Percentiles rank a stretch among this genome's conserved stretches.
Conservation (phyloP, 371 early-diverging fungal species). For the Amoeboaphelidium protococcarum region DNA sequence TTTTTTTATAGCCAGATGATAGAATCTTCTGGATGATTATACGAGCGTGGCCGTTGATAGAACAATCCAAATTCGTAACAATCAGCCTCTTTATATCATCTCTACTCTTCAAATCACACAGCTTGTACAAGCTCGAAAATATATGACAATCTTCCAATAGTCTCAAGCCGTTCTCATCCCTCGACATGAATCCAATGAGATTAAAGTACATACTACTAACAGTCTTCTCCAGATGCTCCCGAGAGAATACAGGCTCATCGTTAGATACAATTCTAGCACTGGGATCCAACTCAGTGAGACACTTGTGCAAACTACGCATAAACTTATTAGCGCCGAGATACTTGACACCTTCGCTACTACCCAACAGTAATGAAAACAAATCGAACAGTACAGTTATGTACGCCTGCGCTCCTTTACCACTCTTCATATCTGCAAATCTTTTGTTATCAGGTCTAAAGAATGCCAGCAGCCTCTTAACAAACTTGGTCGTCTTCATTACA, state of each 20-base stretch:
- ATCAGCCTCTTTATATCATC: slow-evolving; percentile 53
- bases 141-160: slow-evolving; percentile 46
- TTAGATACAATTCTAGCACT: no score
- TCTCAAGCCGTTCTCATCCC: background rate
- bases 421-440: slow-evolving; percentile 37
- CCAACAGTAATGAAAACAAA: slow-evolving; percentile 26
- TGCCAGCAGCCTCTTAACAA: slow-evolving; percentile 37
- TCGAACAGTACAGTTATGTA: slow-evolving; percentile 33
- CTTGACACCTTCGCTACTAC: slow-evolving; percentile 32
- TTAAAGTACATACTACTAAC: slow-evolving; percentile 51
- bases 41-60: slow-evolving; percentile 50
- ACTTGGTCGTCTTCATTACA: slow-evolving; percentile 36
- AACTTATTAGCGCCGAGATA: slow-evolving; percentile 36
- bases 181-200: slow-evolving; percentile 20
- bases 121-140: slow-evolving; percentile 43
- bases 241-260: slow-evolving; percentile 39
- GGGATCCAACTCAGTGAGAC: slow-evolving; percentile 43
- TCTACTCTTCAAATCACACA: slow-evolving; percentile 48
- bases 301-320: slow-evolving; percentile 31
- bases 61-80: slow-evolving; percentile 41
- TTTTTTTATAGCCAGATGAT: slow-evolving; percentile 43
- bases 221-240: slow-evolving; percentile 38
- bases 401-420: slow-evolving; percentile 10
- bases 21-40: slow-evolving; percentile 51
- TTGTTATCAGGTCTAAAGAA: slow-evolving; percentile 47